Base-by-base conservation (phyloP, 139 green algal species). In the Chlamydomonas asymmetrica region DNA sequence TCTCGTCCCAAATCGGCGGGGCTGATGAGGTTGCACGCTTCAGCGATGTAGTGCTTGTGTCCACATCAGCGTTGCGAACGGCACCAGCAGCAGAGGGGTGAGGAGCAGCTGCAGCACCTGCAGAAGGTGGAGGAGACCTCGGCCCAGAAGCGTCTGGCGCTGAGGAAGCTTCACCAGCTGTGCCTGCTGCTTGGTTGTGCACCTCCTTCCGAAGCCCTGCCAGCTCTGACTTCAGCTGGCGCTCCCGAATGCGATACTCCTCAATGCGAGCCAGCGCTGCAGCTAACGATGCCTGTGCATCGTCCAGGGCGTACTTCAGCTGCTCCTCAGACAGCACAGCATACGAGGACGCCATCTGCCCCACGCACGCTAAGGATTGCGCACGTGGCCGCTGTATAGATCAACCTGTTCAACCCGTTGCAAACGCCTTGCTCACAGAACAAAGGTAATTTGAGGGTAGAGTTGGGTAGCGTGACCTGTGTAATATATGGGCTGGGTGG, bases 241-340 rank as follows among this genome's bases (percentile, higher is more conserved):
- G 76, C 32, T 87, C 75, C 10, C 75, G 56, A 23, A 87, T 65
- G 4, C 81, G 61, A 35, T 78, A 82, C 1, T 65, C 81, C 56
- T 87, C 81, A 48, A 87, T 84, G 56, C 81, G 71, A 2, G 78
- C 81, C n/a, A 87, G 71, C 34, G 75, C 77, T 7, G 81, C 73
- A 10, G 68, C 77, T 1, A 87, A 59, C 8, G 76, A 81, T 1
- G 71, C 76, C 32, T 84, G 76, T 1, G 71, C 81, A 32, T 87
- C 81, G 49, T 84, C 81, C 5, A 87, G 64, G 35, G 70, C 38
- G 5, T 62, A 49, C 37, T 56, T 64, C 1, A 83, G 70, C 29
- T 83, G 63, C 3, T 38, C 13, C 45, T n/a, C n/a, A n/a, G n/a
- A n/a, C n/a, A n/a, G n/a, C n/a, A n/a, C n/a, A n/a, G n/a, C n/a